Base-by-base conservation (phyloP, 257 asterid species). In the Leonotis leonurus region DNA sequence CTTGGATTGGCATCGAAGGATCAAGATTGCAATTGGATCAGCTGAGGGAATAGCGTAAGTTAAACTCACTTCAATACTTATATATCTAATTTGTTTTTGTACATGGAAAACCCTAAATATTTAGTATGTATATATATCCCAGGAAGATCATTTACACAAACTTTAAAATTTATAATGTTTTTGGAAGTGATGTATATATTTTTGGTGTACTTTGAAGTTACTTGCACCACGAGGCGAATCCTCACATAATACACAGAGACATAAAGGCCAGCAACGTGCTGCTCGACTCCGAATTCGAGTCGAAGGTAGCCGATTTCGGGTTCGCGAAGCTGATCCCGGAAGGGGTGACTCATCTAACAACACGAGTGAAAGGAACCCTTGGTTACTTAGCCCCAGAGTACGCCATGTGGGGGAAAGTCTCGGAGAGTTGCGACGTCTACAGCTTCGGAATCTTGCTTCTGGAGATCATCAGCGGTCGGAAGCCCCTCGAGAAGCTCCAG, bases 341-440 rank as follows among this genome's bases (percentile, higher is more conserved):
- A 6, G 96, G 96, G 2, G 94, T 88, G 1, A 64, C 81, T 20
- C 96, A 88, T 60, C 43, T 88, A 13, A 88, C 96, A 3, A 88
- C 96, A 22, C 68, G 86, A 60, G 96, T 88, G 27, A 88, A 88
- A 22, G 96, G 96, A 60, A 85, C 94, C 35, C 73, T 88, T 26
- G 96, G 96, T 3, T 88, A 88, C 67, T 58, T 88, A 29, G 96
- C 94, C 3, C 94, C 91, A 0, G 96, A 85, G 54, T 88, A 88
- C 25, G 96, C 96, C 33, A 85, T 88, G 94, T 88, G 86, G 89
- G 96, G 96, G 0, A 85, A 88, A 51, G 96, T 85, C 3, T 88
- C 96, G 0, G 96, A 88, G 43, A 78, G 84, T 22, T 88, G 94
- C 24, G 96, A 88, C 4, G 96, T 88, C 6, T 88, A 81, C 55